These are phyloP conservation scores for Gastrodia elata DNA, from an alignment of 106 monocot species.

Conservation along the genomic window DNA sequence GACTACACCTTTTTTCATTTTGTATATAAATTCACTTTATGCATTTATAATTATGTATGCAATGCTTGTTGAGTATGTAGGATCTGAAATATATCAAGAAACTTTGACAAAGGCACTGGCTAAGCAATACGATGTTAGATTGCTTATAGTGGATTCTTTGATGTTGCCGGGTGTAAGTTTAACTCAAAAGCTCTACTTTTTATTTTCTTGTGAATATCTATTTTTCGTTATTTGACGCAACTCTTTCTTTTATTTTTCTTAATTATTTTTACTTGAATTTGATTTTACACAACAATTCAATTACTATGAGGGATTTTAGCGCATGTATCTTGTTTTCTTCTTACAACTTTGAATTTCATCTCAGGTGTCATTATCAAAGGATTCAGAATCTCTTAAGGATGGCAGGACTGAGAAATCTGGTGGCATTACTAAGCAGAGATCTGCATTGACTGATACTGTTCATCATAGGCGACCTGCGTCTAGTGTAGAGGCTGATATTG, in stretches of 20 bases:
- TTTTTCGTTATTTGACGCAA: not conserved
- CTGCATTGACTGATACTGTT: conserved; percentile 25
- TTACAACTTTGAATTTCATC: not conserved
- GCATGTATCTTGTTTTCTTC: not conserved
- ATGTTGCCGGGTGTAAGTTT: conserved; percentile 65
- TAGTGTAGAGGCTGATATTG: conserved; percentile 73
- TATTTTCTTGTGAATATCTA: not conserved
- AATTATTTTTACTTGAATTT: not conserved
- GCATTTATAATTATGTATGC: not conserved
- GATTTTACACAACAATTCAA: not conserved
- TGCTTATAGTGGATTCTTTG: conserved; percentile 73
- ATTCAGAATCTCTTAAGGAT: conserved; percentile 65
- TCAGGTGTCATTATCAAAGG: conserved; percentile 47
- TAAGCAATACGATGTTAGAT: conserved; percentile 61
- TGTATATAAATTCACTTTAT: conserved; percentile 7
- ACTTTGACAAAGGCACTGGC: conserved; percentile 71
- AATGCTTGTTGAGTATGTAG: conserved; percentile 27
- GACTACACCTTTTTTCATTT: not conserved
- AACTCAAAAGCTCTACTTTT: not conserved
- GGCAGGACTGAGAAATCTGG: conserved; percentile 42
- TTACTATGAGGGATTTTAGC: not conserved
- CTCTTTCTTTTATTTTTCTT: not conserved
- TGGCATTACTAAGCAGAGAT: conserved; percentile 40
- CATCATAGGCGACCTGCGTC: conserved; percentile 63
- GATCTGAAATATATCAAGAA: conserved; percentile 98